phyloP scores from a whole-genome alignment of 768 basidiomycete species.

The Auricularia sp. region DNA sequence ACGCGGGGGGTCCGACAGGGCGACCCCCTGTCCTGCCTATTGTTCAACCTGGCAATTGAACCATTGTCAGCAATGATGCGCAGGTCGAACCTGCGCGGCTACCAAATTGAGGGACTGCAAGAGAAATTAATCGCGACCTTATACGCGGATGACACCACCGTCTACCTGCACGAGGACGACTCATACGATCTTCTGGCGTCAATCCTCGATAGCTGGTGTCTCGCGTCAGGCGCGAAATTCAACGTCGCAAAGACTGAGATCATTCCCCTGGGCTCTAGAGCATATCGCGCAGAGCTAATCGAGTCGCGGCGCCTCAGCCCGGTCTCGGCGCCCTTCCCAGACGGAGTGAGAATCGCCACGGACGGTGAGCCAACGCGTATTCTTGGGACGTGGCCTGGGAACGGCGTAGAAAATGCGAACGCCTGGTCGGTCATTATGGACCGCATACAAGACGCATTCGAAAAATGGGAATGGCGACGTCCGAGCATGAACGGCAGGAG shows the following conservation, averaged over 20 bases:
- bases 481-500: slow-evolving; percentile 21
- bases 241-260: slow-evolving; percentile 32
- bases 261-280: slow-evolving; percentile 21
- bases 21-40: slow-evolving; percentile 29
- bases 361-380: slow-evolving; percentile 22
- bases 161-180: slow-evolving; percentile 23
- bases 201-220: slow-evolving; percentile 30
- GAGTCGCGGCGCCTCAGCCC: not conserved
- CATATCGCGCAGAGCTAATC: slow-evolving; percentile 10
- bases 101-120: slow-evolving; percentile 9
- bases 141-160: slow-evolving; percentile 33
- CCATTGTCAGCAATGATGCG: slow-evolving; percentile 23
- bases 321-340: slow-evolving; percentile 6
- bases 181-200: slow-evolving; percentile 13
- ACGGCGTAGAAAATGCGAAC: slow-evolving; percentile 11
- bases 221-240: slow-evolving; percentile 30
- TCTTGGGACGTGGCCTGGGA: slow-evolving; percentile 25
- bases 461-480: slow-evolving; percentile 17
- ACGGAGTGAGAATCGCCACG: slow-evolving; percentile 15
- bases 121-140: slow-evolving; percentile 11
- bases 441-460: slow-evolving; percentile 15
- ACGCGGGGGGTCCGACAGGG: slow-evolving; percentile 28
- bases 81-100: slow-evolving; percentile 16
- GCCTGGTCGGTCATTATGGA: slow-evolving; percentile 21
- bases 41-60: slow-evolving; percentile 32